Percentiles rank a stretch among this genome's conserved stretches.
phyloP scores from a whole-genome alignment of 2,329 filamentous ascomycete species.

The Fusarium nelsonii region DNA sequence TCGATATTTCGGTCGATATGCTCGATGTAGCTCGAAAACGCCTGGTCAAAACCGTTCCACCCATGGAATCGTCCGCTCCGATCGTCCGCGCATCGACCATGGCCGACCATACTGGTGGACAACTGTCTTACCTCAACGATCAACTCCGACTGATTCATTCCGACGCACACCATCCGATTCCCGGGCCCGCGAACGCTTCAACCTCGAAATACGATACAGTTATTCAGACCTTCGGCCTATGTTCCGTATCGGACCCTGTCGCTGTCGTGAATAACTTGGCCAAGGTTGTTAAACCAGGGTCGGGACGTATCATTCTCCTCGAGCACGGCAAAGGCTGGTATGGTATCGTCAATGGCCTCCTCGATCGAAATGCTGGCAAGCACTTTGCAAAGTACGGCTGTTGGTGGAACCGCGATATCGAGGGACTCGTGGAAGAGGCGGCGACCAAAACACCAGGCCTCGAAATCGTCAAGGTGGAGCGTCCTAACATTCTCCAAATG shows the following conservation, averaged over 20 bases:
- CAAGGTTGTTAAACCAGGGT: constrained; percentile 62
- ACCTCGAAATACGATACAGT: constrained; percentile 70
- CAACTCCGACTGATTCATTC: constrained; percentile 62
- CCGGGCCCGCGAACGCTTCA: constrained; percentile 51
- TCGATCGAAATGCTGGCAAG: constrained; percentile 66
- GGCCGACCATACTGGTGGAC: constrained; percentile 53
- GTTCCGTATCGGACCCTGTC: constrained; percentile 70
- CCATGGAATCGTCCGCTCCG: constrained; percentile 51
- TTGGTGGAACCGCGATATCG: constrained; percentile 77
- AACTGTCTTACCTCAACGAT: constrained; percentile 56
- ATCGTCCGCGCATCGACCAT: constrained; percentile 52
- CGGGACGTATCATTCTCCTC: constrained; percentile 70
- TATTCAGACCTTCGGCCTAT: constrained; percentile 74
- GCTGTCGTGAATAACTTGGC: constrained; percentile 67
- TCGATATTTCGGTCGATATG: constrained; percentile 72
- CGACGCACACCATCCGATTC: constrained; percentile 62
- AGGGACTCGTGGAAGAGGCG: constrained; percentile 65
- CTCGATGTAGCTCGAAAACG: constrained; percentile 68
- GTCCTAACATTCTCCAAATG: constrained; percentile 65
- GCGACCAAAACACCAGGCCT: constrained; percentile 63
- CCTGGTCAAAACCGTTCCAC: constrained; percentile 60
- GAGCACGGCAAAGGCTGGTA: constrained; percentile 72
- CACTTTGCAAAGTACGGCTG: constrained; percentile 73
- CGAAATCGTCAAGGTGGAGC: constrained; percentile 66
- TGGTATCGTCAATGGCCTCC: constrained; percentile 65